Evolutionary conservation across 345 rosid species (phyloP).

Genomic region (Rubroshorea leprosula): DNA sequence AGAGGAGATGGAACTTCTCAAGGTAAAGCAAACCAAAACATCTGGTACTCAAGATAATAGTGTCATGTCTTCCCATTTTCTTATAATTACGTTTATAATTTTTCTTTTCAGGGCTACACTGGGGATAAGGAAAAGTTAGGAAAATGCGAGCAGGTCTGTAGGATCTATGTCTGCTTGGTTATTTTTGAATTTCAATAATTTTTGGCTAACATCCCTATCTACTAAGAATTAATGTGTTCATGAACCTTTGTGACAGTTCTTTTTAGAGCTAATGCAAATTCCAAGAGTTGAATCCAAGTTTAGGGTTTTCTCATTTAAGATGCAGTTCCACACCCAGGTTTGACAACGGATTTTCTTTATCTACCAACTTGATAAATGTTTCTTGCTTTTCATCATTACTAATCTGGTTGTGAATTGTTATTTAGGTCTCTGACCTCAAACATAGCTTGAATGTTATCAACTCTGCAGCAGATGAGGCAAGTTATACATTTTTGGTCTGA

Average conservation of each 20-base stretch:
- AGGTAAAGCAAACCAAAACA: constrained; percentile 36
- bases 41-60: constrained; percentile 13
- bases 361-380: constrained; percentile 4
- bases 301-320: constrained; percentile 87
- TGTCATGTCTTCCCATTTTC: constrained; percentile 5
- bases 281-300: constrained; percentile 90
- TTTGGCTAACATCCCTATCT: constrained; percentile 1
- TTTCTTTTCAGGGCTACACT: constrained; percentile 56
- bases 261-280: constrained; percentile 84
- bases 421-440: constrained; percentile 76
- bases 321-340: constrained; percentile 81
- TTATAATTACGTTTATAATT: constrained; percentile 11
- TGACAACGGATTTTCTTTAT: constrained; percentile 16
- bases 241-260: constrained; percentile 55
- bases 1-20: constrained; percentile 88
- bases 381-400: constrained; percentile 14
- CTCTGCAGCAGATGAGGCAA: constrained; percentile 81
- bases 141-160: constrained; percentile 79
- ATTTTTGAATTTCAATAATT: constrained; percentile 1
- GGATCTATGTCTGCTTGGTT: constrained; percentile 1
- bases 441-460: constrained; percentile 63
- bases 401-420: constrained; percentile 11
- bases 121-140: constrained; percentile 87
- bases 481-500: constrained; percentile 10
- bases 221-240: constrained; percentile 13